Conservation (phyloP, 768 basidiomycete species). For the Inosperma sp. region DNA sequence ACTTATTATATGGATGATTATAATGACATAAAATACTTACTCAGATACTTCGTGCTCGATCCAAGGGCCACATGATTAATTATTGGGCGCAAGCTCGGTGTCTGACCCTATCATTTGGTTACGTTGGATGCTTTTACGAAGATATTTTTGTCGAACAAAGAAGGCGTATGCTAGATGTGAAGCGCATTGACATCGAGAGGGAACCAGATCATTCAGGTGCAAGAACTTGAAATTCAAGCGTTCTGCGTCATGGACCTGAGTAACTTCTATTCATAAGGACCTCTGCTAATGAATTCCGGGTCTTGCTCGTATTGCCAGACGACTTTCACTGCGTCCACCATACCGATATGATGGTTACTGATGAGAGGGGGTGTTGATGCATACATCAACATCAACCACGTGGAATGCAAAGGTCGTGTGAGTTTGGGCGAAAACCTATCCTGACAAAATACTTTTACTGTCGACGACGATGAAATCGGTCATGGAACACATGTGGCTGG, state of each 20-base stretch:
- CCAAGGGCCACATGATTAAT: too few species aligned
- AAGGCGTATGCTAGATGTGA: constrained; percentile 82
- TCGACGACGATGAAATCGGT: constrained; percentile 89
- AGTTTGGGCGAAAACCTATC: constrained; percentile 92
- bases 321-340: constrained; percentile 74
- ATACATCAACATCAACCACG: constrained; percentile 77
- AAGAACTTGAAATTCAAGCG: constrained; percentile 63
- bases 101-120: too few species aligned
- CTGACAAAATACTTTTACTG: constrained; percentile 71
- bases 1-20: too few species aligned
- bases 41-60: too few species aligned
- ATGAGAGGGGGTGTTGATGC: constrained; percentile 95
- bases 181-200: constrained; percentile 87
- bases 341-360: constrained; percentile 68
- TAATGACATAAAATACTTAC: too few species aligned
- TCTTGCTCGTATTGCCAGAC: constrained; percentile 85
- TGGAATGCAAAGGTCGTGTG: constrained; percentile 86
- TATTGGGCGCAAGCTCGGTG: too few species aligned
- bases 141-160: constrained; percentile 66
- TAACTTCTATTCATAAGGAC: neutral
- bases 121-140: constrained; percentile 79
- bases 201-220: constrained; percentile 87
- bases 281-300: constrained; percentile 52
- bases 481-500: constrained; percentile 96
- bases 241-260: constrained; percentile 70